These are phyloP conservation scores for Arachis stenosperma DNA, from an alignment of 306 rosid genomes.

Conservation along the genomic window DNA sequence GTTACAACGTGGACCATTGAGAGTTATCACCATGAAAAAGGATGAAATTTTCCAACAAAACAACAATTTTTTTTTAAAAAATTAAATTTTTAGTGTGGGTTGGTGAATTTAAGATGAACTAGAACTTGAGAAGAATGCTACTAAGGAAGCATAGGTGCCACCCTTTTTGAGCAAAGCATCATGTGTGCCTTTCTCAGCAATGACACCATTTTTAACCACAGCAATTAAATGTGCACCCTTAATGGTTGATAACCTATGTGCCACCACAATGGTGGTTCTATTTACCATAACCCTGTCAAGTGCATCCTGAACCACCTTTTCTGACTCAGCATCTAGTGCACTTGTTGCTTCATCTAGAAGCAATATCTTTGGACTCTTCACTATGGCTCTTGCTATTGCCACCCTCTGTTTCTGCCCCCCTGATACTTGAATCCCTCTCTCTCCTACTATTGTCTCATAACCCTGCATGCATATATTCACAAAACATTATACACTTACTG, in stretches of 20 bases:
- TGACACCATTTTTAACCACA: conserved; percentile 64
- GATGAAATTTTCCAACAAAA: too few species aligned
- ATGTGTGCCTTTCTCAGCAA: conserved; percentile 77
- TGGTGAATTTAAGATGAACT: conserved; percentile 43
- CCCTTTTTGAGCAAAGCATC: conserved; percentile 59
- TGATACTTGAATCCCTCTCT: conserved; percentile 71
- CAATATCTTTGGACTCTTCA: conserved; percentile 67
- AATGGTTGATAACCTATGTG: conserved; percentile 71
- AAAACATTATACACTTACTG: background rate
- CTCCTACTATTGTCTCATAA: conserved; percentile 68
- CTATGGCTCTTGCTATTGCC: conserved; percentile 75
- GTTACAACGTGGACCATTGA: too few species aligned
- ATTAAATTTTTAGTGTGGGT: too few species aligned
- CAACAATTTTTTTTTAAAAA: too few species aligned
- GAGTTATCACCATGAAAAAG: too few species aligned
- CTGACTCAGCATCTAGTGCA: conserved; percentile 86
- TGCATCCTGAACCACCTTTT: conserved; percentile 74
- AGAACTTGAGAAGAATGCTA: conserved; percentile 53
- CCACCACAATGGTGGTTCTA: conserved; percentile 70
- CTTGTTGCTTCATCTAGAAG: conserved; percentile 81
- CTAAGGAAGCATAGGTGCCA: conserved; percentile 68
- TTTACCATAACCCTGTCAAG: conserved; percentile 61
- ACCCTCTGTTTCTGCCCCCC: conserved; percentile 89
- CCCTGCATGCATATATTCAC: conserved; percentile 52
- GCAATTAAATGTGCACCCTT: conserved; percentile 70